phyloP scores from a whole-genome alignment of 2,329 filamentous ascomycete species.

The Taxawa tesnikishii region DNA sequence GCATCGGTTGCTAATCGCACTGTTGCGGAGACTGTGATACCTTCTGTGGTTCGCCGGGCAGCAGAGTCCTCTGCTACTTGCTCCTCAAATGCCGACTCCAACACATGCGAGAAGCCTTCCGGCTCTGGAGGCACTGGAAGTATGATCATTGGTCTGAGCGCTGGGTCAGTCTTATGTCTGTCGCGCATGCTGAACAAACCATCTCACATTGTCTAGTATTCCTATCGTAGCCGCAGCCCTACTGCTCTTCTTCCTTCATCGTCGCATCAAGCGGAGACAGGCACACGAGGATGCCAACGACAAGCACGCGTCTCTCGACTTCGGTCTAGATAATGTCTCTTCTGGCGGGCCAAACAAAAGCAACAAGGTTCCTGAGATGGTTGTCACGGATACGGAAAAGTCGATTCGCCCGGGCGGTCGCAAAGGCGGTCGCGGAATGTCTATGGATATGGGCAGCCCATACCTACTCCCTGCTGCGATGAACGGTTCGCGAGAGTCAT shows the following conservation, averaged over 20 bases:
- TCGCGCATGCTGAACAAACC: neutral
- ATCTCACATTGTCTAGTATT: conserved; percentile 43
- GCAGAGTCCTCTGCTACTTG: conserved; percentile 11
- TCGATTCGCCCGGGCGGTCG: conserved; percentile 14
- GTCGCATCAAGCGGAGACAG: conserved; percentile 61
- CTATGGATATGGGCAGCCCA: conserved; percentile 60
- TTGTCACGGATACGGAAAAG: conserved; percentile 42
- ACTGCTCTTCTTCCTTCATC: conserved; percentile 65
- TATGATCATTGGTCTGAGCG: conserved; percentile 20
- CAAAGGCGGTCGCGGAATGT: conserved; percentile 34
- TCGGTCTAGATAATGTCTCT: conserved; percentile 55
- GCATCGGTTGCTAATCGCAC: neutral
- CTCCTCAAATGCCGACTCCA: conserved; percentile 12
- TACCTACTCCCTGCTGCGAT: conserved; percentile 84
- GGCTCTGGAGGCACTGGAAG: conserved; percentile 13
- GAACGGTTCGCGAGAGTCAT: conserved; percentile 69
- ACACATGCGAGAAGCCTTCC: conserved; percentile 17
- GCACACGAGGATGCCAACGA: conserved; percentile 70
- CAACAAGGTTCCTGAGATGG: conserved; percentile 38
- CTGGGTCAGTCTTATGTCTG: conserved; percentile 16
- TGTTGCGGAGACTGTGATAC: neutral
- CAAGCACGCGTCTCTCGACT: conserved; percentile 84
- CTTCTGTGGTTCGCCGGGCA: conserved; percentile 3
- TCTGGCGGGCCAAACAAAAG: conserved; percentile 14
- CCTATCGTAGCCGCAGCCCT: conserved; percentile 56